Base-by-base conservation (phyloP, 164 flowering plant genomes). In the Magnolia kwangsiensis region DNA sequence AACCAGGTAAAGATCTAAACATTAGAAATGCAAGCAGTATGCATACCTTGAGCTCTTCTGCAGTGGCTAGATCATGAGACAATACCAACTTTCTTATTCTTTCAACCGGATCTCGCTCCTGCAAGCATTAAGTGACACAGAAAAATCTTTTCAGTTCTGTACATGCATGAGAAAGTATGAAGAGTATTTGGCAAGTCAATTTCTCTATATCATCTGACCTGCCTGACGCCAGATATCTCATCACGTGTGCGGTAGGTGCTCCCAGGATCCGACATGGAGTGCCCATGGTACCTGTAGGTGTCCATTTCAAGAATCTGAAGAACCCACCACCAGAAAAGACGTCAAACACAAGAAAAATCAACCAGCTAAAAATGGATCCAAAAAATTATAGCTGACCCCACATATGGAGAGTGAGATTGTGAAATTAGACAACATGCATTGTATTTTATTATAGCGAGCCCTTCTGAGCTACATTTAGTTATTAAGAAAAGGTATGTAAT, bases 181-280 rank as follows among this genome's bases (percentile, higher is more conserved):
- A 7, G 51, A 14, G 37, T 8, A 50, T 24, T 63, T 8, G 45
- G 21, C 27, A 58, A 66, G 50, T 50, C 51, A 29, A 50, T 69
- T 66, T 29, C 10, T 2, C 21, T 24, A 82, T 68, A 19, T 31
- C 37, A 68, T 51, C 55, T 21, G 27, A 92, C 99, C 98, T 94
- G 98, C 85, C 99, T 89, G 76, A 96, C 89, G 64, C 98, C 98
- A 83, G 72, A 29, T 63, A 96, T 92, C 85, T 96, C 98, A 85
- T 94, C 99, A 82, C 97, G 98, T 49, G 96, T 92, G 5, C 98
- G 90, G 81, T 96, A 94, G 69, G 98, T 93, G 90, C 97, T 94
- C 50, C 99, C 98, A 72, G 98, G 98, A 80, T 96, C 98, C 72
- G 98, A 94, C 98, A 96, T 94, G 76, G 99, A 96, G 85, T 96